Conservation (phyloP, 1,284 basidiomycete species). For the Flammula alnicola region DNA sequence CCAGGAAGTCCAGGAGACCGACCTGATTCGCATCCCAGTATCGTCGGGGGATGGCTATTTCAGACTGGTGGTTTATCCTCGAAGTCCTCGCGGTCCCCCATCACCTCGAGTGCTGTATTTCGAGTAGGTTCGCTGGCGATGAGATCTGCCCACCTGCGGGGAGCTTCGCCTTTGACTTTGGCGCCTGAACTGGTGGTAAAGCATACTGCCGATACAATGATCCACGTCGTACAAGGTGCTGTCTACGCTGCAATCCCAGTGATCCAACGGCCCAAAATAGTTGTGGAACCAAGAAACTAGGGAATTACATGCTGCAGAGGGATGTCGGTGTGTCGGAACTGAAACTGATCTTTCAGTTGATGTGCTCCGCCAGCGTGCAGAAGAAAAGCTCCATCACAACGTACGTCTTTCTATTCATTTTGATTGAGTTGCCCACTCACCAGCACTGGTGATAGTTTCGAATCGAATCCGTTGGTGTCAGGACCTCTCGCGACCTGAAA, state of each 20-base stretch:
- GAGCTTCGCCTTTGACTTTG: background rate
- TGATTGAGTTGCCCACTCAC: background rate
- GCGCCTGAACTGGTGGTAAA: background rate
- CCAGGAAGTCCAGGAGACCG: background rate
- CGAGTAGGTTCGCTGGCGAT: background rate
- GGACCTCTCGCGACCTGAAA: background rate
- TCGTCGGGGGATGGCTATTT: constrained; percentile 7
- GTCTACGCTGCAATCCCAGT: too few species aligned
- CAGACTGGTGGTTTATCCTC: background rate
- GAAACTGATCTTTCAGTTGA: too few species aligned
- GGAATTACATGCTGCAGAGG: too few species aligned
- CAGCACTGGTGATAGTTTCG: background rate
- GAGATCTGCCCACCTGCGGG: background rate
- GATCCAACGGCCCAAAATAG: too few species aligned
- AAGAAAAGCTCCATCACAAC: background rate
- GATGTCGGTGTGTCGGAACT: too few species aligned
- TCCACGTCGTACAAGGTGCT: too few species aligned
- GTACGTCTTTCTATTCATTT: background rate
- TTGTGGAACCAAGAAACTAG: too few species aligned
- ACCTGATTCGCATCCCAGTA: constrained; percentile 4
- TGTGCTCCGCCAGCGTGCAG: too few species aligned
- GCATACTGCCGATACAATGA: background rate
- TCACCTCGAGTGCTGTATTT: constrained; percentile 2
- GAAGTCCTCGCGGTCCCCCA: background rate
- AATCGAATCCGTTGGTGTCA: background rate